A percentile compares a stretch with the other conserved stretches of the same genome.
Conservation (phyloP, 2,329 filamentous ascomycete genomes). For the Claviceps arundinis region DNA sequence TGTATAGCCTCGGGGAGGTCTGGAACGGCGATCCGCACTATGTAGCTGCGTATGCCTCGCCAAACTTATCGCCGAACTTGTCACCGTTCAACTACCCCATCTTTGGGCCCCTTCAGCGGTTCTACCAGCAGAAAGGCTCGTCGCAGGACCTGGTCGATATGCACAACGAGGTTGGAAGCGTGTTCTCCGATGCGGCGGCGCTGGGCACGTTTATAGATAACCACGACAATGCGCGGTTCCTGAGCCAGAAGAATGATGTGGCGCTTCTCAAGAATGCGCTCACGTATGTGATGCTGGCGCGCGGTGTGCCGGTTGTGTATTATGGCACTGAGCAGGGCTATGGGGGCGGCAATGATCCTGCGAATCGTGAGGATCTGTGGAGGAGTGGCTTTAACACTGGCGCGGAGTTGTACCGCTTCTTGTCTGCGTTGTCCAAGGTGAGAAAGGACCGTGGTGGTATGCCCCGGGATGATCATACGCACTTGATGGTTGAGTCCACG, state of each 20-base stretch:
- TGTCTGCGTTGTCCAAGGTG: slow-evolving; percentile 26
- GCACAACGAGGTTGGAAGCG: slow-evolving; percentile 19
- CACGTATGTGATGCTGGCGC: slow-evolving; percentile 44
- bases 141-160: slow-evolving; percentile 27
- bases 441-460: slow-evolving; percentile 32
- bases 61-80: slow-evolving; percentile 23
- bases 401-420: slow-evolving; percentile 34
- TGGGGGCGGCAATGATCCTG: slow-evolving; percentile 30
- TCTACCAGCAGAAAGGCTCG: slow-evolving; percentile 24
- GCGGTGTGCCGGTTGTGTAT: slow-evolving; percentile 53
- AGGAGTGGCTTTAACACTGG: slow-evolving; percentile 33
- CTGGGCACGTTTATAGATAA: slow-evolving; percentile 44
- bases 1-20: slow-evolving; percentile 49
- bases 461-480: slow-evolving; percentile 27
- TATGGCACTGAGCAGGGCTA: slow-evolving; percentile 53
- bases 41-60: slow-evolving; percentile 34
- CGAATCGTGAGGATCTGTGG: slow-evolving; percentile 47
- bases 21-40: slow-evolving; percentile 39
- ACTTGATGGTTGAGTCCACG: slow-evolving; percentile 26
- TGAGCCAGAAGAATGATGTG: slow-evolving; percentile 36
- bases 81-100: slow-evolving; percentile 48
- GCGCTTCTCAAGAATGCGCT: slow-evolving; percentile 47
- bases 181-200: slow-evolving; percentile 30
- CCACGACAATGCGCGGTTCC: slow-evolving; percentile 43
- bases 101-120: slow-evolving; percentile 29